Evolutionary conservation across 1,139 yeast genomes (phyloP), one percentile per base, ranked within the genome.

Genomic region (Hyphopichia buzzinii): DNA sequence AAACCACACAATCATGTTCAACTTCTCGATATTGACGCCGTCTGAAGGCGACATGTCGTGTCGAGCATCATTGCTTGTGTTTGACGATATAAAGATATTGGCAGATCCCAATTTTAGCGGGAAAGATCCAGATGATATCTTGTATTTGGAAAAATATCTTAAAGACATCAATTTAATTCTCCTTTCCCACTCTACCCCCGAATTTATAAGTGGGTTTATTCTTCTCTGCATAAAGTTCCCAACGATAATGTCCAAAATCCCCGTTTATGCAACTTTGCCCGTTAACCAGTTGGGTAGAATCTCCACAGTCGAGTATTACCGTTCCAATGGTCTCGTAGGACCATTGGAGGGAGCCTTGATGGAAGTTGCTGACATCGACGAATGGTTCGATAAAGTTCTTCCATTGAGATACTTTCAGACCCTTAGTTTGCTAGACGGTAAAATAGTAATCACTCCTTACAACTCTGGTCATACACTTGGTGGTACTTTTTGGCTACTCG

Each of bases 391-490:
- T 54, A 74, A 70, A 34, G 72, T 92, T 4, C 70, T 62, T 2
- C 67, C 84, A 0, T 64, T 92, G 36, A 92, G 90, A 50, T 89
- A 83, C 54, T 78, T 89, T 1, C 98, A 92, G 56, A 76, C 88
- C 2, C 68, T 80, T n/a, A 74, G 71, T 37, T 61, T 82, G 39
- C 70, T 77, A 37, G 85, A 81, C 43, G 88, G 84, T 17, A 62
- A 58, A 37, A 59, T 87, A 15, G 68, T 77, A 1, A 64, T 90
- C 12, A 83, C 96, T 0, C 95, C 97, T 0, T 82, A 82, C 49
- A 88, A 87, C 57, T 84, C 97, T 0, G 99, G 99, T 1, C 96
- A 88, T 55, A 74, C 95, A 0, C 71, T 94, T 27, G 99, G 99
- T 39, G 97, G 98, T 7, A 81, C 88, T 0, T 76, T 84, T 38